Evolutionary conservation across 2,329 filamentous ascomycete species (phyloP).

Genomic region (Davidsoniella australis): DNA sequence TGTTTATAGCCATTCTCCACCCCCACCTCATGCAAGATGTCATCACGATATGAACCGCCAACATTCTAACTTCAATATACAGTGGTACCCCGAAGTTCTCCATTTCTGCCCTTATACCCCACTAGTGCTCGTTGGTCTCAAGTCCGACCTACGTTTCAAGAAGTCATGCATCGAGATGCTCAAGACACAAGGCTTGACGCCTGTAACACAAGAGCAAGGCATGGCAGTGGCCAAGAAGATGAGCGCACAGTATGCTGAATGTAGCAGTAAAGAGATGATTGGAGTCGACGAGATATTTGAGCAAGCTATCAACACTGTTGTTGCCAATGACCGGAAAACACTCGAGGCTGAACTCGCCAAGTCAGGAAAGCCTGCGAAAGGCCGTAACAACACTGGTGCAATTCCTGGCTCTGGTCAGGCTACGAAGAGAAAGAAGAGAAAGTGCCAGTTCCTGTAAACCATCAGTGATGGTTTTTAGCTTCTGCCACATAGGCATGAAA

Average conservation of each 20-base stretch:
- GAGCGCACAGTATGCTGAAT: conserved; percentile 92
- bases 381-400: conserved; percentile 23
- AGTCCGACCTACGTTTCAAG: conserved; percentile 91
- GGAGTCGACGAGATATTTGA: conserved; percentile 96
- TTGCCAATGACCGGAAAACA: conserved; percentile 59
- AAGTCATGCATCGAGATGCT: conserved; percentile 96
- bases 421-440: conserved; percentile 65
- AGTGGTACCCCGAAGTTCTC: conserved; percentile 99
- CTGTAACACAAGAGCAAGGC: conserved; percentile 83
- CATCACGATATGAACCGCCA: neutral
- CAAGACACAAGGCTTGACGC: conserved; percentile 91
- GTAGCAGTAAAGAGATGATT: conserved; percentile 92
- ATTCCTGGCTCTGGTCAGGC: conserved; percentile 22
- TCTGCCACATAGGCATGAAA: too few relatives aligned
- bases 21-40: neutral
- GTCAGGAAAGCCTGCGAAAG: conserved; percentile 21
- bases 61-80: neutral
- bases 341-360: conserved; percentile 31
- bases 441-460: conserved; percentile 58
- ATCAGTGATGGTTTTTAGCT: neutral
- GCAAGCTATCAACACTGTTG: conserved; percentile 73
- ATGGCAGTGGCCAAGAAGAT: conserved; percentile 79
- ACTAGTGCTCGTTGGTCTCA: conserved; percentile 86
- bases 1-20: conserved; percentile 14
- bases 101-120: conserved; percentile 98